Evolutionary conservation across 164 flowering plant species (phyloP), one percentile per base, ranked within the genome.

Genomic region (Tetracentron sinense): DNA sequence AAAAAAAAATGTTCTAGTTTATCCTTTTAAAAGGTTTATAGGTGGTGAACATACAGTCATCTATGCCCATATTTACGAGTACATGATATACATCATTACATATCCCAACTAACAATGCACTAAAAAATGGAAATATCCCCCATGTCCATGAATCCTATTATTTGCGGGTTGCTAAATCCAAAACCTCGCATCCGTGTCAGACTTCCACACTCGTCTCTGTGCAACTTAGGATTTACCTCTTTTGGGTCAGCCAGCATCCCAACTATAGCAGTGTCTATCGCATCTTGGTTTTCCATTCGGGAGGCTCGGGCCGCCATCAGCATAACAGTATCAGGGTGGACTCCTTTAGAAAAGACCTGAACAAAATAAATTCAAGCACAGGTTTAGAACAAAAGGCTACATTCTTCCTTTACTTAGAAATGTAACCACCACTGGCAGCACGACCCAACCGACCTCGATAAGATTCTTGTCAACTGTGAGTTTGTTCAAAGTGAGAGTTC

Each of bases 291-390:
- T 71, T 89, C 96, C 1, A 58, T 54, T 58, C 96, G 65, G 2
- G 96, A 86, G 21, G 96, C 96, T 60, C 84, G 80, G 56, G 96
- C 96, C n/a, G 96, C 96, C 92, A 89, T 84, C 63, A 89, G 70
- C 64, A 89, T 80, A 63, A 86, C 92, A 21, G 76, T 79, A 69
- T 83, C 96, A 16, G 77, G 63, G 62, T 85, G 83, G 5, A 86
- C 72, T 67, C 86, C 91, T 81, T 86, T 85, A 10, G 80, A 38
- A 35, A 88, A 86, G 46, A 90, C 86, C 93, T 89, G 66, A 27
- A 27, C 17, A 44, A 17, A 11, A 51, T 35, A 12, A 56, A 66
- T 33, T 26, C 44, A 47, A 27, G 16, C 7, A 44, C 4, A 17
- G 22, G 33, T 17, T 53, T 6, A 60, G 54, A 35, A 46, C 28